These are phyloP conservation scores for Aureobasidium musti DNA, from an alignment of 2,329 filamentous ascomycete genomes.

Conservation along the genomic window DNA sequence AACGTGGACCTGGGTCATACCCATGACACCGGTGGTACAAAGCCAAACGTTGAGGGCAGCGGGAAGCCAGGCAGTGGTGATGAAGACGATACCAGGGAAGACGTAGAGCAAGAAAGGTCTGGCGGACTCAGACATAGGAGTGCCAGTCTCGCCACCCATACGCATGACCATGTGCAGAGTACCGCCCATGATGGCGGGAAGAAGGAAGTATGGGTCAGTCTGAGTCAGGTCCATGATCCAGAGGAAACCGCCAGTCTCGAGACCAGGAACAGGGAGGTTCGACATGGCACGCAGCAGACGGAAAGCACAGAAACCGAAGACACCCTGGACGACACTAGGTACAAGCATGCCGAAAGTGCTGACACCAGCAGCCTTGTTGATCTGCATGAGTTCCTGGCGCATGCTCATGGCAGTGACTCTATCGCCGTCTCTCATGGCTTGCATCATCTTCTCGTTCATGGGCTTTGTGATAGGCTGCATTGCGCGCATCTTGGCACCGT, in stretches of 20 bases:
- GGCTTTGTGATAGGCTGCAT: constrained; percentile 61
- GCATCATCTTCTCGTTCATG: constrained; percentile 58
- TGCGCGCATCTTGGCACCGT: constrained; percentile 62
- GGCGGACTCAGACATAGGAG: constrained; percentile 40
- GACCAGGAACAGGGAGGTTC: constrained; percentile 73
- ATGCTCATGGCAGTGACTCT: constrained; percentile 50
- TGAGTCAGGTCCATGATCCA: constrained; percentile 81
- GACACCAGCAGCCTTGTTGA: constrained; percentile 60
- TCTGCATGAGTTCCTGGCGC: constrained; percentile 51
- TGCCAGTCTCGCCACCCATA: constrained; percentile 54
- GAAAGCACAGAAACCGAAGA: constrained; percentile 80
- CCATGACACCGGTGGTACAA: constrained; percentile 48
- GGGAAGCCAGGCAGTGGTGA: constrained; percentile 58
- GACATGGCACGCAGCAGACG: constrained; percentile 73
- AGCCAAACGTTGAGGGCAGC: constrained; percentile 66
- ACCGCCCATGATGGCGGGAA: constrained; percentile 57
- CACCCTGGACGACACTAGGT: constrained; percentile 62
- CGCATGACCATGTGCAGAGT: constrained; percentile 41
- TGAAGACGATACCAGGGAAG: constrained; percentile 57
- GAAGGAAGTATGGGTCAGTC: constrained; percentile 73
- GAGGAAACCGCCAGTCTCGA: constrained; percentile 68
- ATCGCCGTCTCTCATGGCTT: constrained; percentile 49
- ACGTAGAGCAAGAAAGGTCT: constrained; percentile 48
- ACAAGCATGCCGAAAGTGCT: constrained; percentile 54
- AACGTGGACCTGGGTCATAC: constrained; percentile 44